Base-by-base conservation (phyloP, 352 stramenopile species). In the Pythium aristosporum region DNA sequence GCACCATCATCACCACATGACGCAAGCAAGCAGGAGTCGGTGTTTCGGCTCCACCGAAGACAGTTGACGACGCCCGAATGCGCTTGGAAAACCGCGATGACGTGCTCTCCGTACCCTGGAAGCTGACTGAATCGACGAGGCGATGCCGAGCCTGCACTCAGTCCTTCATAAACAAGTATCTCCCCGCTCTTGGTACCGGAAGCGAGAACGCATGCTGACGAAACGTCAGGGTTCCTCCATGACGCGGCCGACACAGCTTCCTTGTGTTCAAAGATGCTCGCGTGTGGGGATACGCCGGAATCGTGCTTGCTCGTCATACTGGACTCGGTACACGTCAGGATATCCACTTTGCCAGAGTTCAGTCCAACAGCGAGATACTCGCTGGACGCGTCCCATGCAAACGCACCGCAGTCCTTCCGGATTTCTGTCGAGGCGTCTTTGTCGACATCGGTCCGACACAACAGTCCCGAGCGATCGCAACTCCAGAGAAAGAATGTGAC, bases 1-100 rank as follows among this genome's bases (percentile, higher is more conserved):
- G 63, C 78, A 5, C 79, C 76, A 49, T 94, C 82, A 10, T 71
- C 67, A 20, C 74, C 88, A 21, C 73, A 74, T 11, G 85, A 89
- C 7, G 75, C 82, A 0, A 92, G 60, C 43, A 85, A 12, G 52
- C 46, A 15, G 15, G 21, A 37, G 13, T 66, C 47, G 21, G 30
- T 18, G 25, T 37, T 25, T 18, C 61, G 69, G 11, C 28, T 41
- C 82, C 82, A 94, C 2, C 53, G 65, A 28, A 94, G 62, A 54
- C 42, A 61, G 18, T 76, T 88, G 44, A 94, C 62, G 16, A 73
- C 68, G 16, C 64, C 72, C 5, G 46, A 68, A 60, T 92, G 82
- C 13, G 65, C 70, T 25, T 42, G 52, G 12, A 89, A 65, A 5
- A 59, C 41, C 10, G 58, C 61, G 39, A 80, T 48, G 28, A 78